phyloP scores from a whole-genome alignment of 208 protist genomes.

The Trypanosoma lewisi region DNA sequence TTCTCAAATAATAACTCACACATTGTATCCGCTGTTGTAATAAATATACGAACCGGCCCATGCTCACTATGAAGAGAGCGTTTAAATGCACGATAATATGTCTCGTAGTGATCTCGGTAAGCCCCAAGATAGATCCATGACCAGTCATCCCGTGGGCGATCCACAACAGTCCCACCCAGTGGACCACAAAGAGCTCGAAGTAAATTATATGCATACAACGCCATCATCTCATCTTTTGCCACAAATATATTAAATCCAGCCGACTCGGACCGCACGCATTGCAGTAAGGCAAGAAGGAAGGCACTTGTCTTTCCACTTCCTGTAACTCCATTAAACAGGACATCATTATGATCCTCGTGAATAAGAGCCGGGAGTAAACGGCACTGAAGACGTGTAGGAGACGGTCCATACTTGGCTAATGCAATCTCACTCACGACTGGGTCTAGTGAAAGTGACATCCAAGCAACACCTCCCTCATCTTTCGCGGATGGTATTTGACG shows the following conservation, averaged over 20 bases:
- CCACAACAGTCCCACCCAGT: conserved; percentile 45
- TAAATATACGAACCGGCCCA: conserved; percentile 61
- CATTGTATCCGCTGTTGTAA: conserved; percentile 82
- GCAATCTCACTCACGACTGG: conserved; percentile 40
- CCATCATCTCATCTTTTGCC: conserved; percentile 55
- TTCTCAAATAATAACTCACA: conserved; percentile 81
- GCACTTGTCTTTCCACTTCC: conserved; percentile 79
- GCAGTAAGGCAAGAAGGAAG: conserved; percentile 69
- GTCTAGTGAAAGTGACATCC: conserved; percentile 57
- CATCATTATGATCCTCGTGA: conserved; percentile 84
- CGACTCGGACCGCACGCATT: conserved; percentile 62
- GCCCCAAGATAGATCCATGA: conserved; percentile 67
- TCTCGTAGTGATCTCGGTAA: conserved; percentile 51
- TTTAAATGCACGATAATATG: conserved; percentile 46
- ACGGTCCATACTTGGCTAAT: conserved; percentile 36
- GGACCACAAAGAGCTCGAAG: conserved; percentile 51
- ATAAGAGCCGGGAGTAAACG: conserved; percentile 70
- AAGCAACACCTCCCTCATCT: conserved; percentile 42
- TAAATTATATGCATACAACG: conserved; percentile 57
- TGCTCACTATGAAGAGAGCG: conserved; percentile 34
- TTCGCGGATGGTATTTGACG: conserved; percentile 27
- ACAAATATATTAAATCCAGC: conserved; percentile 78
- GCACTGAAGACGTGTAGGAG: conserved; percentile 64
- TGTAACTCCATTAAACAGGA: conserved; percentile 77
- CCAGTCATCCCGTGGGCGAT: conserved; percentile 60